These are phyloP conservation scores for Trametes cingulata DNA, from an alignment of 768 basidiomycete species.

Conservation along the genomic window DNA sequence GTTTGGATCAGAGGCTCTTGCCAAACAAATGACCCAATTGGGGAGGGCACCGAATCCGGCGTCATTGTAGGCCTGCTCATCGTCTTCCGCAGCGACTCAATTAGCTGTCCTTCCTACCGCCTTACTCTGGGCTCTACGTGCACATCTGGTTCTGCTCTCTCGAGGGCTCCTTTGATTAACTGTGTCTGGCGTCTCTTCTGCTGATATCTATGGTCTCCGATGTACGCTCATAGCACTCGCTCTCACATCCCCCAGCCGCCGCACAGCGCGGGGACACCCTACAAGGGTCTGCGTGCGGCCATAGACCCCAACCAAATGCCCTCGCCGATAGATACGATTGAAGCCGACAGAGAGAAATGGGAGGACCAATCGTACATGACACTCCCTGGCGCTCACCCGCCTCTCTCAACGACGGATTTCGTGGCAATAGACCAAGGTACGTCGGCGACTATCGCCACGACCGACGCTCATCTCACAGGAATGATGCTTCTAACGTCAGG, in stretches of 20 bases:
- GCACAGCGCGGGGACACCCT: slow-evolving; percentile 54
- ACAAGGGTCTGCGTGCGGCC: slow-evolving; percentile 63
- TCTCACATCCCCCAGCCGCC: slow-evolving; percentile 56
- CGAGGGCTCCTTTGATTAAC: background rate
- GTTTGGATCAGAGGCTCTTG: slow-evolving; percentile 19
- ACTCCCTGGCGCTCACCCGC: slow-evolving; percentile 62
- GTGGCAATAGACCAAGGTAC: slow-evolving; percentile 89
- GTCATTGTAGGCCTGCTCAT: background rate
- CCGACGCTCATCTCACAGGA: no score
- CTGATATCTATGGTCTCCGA: slow-evolving; percentile 1
- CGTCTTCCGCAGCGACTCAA: background rate
- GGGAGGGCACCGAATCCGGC: background rate
- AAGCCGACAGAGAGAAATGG: slow-evolving; percentile 79
- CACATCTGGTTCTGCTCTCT: background rate
- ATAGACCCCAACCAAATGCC: slow-evolving; percentile 91
- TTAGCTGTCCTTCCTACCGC: background rate
- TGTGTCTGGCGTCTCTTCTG: background rate
- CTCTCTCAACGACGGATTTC: slow-evolving; percentile 85
- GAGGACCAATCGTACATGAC: slow-evolving; percentile 69
- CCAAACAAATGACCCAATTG: slow-evolving; percentile 15
- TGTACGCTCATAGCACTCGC: slow-evolving; percentile 23
- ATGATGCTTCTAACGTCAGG: slow-evolving; percentile 46
- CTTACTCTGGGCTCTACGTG: background rate
- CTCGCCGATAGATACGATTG: slow-evolving; percentile 80
- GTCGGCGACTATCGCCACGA: background rate